Percentiles rank a stretch among this genome's conserved stretches.
phyloP scores from a whole-genome alignment of 1,284 basidiomycete species.

The Moniliophthora roreri region DNA sequence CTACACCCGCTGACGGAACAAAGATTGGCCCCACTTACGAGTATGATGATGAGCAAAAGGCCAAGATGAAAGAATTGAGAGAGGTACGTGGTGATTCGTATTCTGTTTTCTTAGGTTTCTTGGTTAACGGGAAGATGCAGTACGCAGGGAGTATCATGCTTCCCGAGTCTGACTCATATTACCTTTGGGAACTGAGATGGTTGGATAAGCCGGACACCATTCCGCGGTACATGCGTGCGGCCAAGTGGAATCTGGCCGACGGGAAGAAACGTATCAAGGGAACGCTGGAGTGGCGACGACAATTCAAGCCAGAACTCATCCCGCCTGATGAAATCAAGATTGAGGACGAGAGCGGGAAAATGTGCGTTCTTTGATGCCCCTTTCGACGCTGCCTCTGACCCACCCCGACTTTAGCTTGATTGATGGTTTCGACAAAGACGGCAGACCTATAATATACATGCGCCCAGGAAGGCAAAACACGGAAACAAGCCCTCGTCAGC shows the following conservation, averaged over 20 bases:
- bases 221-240: constrained; percentile 80
- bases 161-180: constrained; percentile 67
- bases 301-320: constrained; percentile 82
- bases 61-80: constrained; percentile 58
- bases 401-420: constrained; percentile 51
- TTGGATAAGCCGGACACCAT: constrained; percentile 71
- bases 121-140: constrained; percentile 35
- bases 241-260: constrained; percentile 80
- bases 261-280: constrained; percentile 75
- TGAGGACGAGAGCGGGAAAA: constrained; percentile 84
- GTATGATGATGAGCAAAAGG: constrained; percentile 64
- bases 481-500: constrained; percentile 69
- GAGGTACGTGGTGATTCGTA: constrained; percentile 42
- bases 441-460: constrained; percentile 82
- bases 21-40: constrained; percentile 53
- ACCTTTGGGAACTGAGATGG: constrained; percentile 77
- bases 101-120: constrained; percentile 3
- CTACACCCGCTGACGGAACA: constrained; percentile 32
- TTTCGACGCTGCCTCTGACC: background rate
- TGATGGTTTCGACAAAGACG: constrained; percentile 82
- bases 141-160: constrained; percentile 64
- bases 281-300: constrained; percentile 80
- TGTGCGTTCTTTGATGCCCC: constrained; percentile 48
- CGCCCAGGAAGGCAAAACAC: constrained; percentile 84
- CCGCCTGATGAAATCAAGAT: constrained; percentile 74